These are phyloP conservation scores for Lanmaoa pseudosensibilis DNA, from an alignment of 768 basidiomycete genomes.

Conservation along the genomic window DNA sequence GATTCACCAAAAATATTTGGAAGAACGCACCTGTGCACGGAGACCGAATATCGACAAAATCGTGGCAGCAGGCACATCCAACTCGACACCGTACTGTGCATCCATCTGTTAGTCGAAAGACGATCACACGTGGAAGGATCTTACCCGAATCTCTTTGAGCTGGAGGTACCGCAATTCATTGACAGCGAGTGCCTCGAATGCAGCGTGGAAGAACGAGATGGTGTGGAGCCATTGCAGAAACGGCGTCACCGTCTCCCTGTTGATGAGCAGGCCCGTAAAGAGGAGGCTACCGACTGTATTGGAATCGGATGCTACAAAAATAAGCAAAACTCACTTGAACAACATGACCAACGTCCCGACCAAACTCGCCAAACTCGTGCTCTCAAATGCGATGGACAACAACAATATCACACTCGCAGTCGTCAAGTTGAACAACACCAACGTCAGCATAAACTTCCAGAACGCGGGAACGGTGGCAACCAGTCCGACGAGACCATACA, in stretches of 20 bases:
- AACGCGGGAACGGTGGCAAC: constrained; percentile 87
- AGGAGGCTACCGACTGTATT: constrained; percentile 58
- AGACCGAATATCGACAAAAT: constrained; percentile 95
- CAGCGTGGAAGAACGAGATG: constrained; percentile 97
- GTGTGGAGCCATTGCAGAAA: constrained; percentile 85
- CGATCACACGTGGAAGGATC: constrained; percentile 21
- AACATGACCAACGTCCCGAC: constrained; percentile 97
- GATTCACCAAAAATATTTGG: neutral
- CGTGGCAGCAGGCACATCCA: constrained; percentile 94
- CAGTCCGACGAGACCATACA: constrained; percentile 92
- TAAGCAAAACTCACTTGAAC: constrained; percentile 76
- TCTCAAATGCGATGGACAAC: constrained; percentile 86
- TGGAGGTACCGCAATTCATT: constrained; percentile 95
- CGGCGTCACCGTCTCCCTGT: constrained; percentile 77
- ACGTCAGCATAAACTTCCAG: constrained; percentile 97
- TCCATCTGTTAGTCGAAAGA: constrained; percentile 5
- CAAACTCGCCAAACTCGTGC: constrained; percentile 85
- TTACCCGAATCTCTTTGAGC: constrained; percentile 84
- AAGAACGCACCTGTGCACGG: constrained; percentile 66
- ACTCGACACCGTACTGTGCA: constrained; percentile 89
- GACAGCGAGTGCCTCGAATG: constrained; percentile 95
- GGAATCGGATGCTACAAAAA: constrained; percentile 5
- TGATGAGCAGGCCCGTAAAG: constrained; percentile 95
- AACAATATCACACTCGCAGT: constrained; percentile 91
- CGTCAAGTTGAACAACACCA: constrained; percentile 95